Base-by-base conservation (phyloP, 2,329 filamentous ascomycete genomes). In the Parascedosporium putredinis region DNA sequence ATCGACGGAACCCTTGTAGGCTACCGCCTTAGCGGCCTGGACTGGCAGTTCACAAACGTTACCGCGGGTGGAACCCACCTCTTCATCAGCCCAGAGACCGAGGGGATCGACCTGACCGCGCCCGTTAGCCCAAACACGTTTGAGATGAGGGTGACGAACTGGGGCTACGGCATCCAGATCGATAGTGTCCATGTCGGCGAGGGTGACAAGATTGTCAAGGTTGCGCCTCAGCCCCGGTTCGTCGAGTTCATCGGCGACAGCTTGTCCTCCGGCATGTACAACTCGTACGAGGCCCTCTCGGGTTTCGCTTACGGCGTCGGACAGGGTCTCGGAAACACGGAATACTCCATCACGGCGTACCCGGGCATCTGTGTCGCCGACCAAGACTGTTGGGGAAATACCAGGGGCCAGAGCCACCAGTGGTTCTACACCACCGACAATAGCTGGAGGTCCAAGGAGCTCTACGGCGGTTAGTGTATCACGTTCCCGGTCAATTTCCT, bases 21-120 rank as follows among this genome's bases (percentile, higher is more conserved):
- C 4, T 82, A 78, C 59, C 72, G 77, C n/a, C 66, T 81, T 23
- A 69, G 69, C 36, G 76, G 75, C 3, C 69, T 77, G 47, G 78
- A 80, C 57, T 83, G 78, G 78, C 65, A 68, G 50, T 75, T 81
- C 57, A 78, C 76, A 29, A 82, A 83, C 56, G 71, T 82, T 43
- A 80, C 76, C 2, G 69, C 71, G 0, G 68, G 70, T 23, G 67
- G 67, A 10, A 81, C 77, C 0, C 76, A 82, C 58, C 68, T 79
- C 16, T 70, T 83, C 44, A 66, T 79, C 45, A 69, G 63, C 22
- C 60, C 68, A 0, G 58, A 59, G n/a, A 74, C 70, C 0, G 63
- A 69, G 1, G 71, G 71, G 4, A 62, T 73, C 8, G 66, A 70
- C 46, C 57, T 69, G 34, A 71, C 67, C 0, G 62, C 62, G 9